Evolutionary conservation across 2,329 filamentous ascomycete species (phyloP).

Genomic region (Penicillium sp.): DNA sequence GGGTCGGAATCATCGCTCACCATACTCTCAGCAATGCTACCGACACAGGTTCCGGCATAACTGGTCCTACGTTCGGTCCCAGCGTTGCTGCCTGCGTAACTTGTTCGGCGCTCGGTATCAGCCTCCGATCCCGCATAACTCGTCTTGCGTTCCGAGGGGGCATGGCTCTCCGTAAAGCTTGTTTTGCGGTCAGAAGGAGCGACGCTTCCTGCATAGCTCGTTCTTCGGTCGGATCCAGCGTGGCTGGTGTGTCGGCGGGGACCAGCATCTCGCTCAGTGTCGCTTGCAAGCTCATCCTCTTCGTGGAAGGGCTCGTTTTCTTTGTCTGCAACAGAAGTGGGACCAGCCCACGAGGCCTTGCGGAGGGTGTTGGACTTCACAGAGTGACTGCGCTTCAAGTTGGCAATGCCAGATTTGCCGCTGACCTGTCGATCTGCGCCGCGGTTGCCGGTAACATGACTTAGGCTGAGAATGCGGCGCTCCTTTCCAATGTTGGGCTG

Average conservation of each 20-base stretch:
- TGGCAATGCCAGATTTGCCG: constrained; percentile 49
- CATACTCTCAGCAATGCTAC: constrained; percentile 44
- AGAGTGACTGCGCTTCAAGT: constrained; percentile 76
- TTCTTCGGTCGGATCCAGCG: constrained; percentile 28
- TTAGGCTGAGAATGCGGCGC: constrained; percentile 85
- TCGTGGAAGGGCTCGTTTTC: constrained; percentile 67
- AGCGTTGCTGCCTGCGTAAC: constrained; percentile 40
- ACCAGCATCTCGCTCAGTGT: constrained; percentile 53
- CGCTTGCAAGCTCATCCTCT: constrained; percentile 57
- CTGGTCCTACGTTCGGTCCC: constrained; percentile 15
- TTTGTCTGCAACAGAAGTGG: constrained; percentile 52
- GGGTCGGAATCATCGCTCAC: constrained; percentile 42
- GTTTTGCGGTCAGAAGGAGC: constrained; percentile 9
- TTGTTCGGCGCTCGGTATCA: constrained; percentile 35
- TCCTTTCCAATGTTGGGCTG: constrained; percentile 55
- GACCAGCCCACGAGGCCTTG: constrained; percentile 71
- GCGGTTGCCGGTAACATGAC: constrained; percentile 79
- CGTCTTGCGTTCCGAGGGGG: background rate
- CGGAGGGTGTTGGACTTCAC: constrained; percentile 66
- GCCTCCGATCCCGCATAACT: constrained; percentile 3
- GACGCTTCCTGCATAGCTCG: constrained; percentile 42
- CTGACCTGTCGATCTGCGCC: constrained; percentile 37
- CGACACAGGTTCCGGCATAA: constrained; percentile 41
- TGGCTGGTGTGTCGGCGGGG: constrained; percentile 49
- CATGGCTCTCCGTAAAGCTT: background rate